phyloP scores from a whole-genome alignment of 257 asterid species.

The Rauvolfia tetraphylla region DNA sequence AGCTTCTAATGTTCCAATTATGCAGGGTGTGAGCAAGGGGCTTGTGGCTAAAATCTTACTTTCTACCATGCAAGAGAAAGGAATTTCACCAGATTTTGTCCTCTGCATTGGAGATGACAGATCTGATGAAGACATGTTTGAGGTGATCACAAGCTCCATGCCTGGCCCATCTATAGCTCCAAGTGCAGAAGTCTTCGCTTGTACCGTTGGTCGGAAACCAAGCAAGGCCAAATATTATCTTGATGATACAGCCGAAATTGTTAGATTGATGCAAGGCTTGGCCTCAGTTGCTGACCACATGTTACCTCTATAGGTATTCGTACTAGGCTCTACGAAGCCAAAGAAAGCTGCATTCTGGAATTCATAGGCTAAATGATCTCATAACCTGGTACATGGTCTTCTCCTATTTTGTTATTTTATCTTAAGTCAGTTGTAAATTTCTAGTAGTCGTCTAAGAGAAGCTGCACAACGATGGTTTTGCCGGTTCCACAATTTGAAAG shows the following conservation, averaged over 20 bases:
- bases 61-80: constrained; percentile 55
- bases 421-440: constrained; percentile 16
- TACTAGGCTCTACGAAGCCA: background rate
- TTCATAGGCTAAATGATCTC: background rate
- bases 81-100: constrained; percentile 58
- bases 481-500: background rate
- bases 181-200: constrained; percentile 75
- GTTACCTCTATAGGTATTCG: constrained; percentile 16
- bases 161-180: constrained; percentile 69
- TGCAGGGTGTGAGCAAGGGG: constrained; percentile 86
- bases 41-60: constrained; percentile 78
- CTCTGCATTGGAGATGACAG: constrained; percentile 83
- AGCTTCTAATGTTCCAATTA: background rate
- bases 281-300: constrained; percentile 71
- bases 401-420: background rate
- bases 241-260: constrained; percentile 76
- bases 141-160: constrained; percentile 58
- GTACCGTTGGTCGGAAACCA: constrained; percentile 76
- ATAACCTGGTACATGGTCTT: background rate
- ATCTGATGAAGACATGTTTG: constrained; percentile 88
- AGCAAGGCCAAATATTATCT: constrained; percentile 90
- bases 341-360: background rate
- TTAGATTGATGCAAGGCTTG: constrained; percentile 64
- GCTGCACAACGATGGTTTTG: constrained; percentile 15
- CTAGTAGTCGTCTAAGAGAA: constrained; percentile 19